Conservation (phyloP, 352 stramenopile species). For the Pythium insidiosum region DNA sequence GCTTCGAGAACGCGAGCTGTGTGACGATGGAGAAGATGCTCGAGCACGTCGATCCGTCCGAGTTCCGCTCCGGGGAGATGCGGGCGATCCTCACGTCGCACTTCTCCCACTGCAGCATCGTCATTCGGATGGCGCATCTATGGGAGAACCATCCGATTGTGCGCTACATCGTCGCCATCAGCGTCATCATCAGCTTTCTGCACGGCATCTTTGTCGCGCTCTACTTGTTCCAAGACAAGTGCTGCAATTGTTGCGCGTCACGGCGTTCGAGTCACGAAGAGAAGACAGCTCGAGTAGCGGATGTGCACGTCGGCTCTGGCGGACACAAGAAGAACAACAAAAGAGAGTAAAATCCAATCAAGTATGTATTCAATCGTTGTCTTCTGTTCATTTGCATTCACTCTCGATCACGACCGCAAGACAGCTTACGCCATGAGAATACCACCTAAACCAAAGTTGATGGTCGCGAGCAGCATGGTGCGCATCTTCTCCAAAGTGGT, state of each 20-base stretch:
- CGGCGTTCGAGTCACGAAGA: too few relatives aligned
- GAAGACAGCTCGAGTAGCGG: too few relatives aligned
- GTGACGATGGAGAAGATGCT: slow-evolving; percentile 19
- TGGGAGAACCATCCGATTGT: slow-evolving; percentile 15
- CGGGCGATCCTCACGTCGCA: slow-evolving; percentile 9
- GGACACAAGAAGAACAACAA: too few relatives aligned
- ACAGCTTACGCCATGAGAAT: slow-evolving; percentile 88
- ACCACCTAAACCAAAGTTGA: slow-evolving; percentile 90
- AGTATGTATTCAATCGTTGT: too few relatives aligned
- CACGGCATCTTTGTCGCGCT: slow-evolving; percentile 7
- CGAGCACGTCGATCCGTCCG: slow-evolving; percentile 8
- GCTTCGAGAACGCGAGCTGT: slow-evolving; percentile 15
- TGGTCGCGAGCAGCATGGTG: slow-evolving; percentile 89
- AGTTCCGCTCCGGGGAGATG: slow-evolving; percentile 7
- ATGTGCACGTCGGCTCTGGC: too few relatives aligned
- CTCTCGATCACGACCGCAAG: too few relatives aligned
- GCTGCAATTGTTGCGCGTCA: background rate
- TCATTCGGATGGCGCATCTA: slow-evolving; percentile 15
- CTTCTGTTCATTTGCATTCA: too few relatives aligned
- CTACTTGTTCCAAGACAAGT: slow-evolving; percentile 9
- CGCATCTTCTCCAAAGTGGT: slow-evolving; percentile 87
- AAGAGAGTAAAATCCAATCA: too few relatives aligned
- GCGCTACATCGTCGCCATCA: slow-evolving; percentile 8
- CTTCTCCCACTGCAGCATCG: slow-evolving; percentile 21
- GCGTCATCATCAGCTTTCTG: slow-evolving; percentile 12